These are phyloP conservation scores for Hypoxylon rickii DNA, from an alignment of 495 filamentous ascomycete species.

Conservation along the genomic window DNA sequence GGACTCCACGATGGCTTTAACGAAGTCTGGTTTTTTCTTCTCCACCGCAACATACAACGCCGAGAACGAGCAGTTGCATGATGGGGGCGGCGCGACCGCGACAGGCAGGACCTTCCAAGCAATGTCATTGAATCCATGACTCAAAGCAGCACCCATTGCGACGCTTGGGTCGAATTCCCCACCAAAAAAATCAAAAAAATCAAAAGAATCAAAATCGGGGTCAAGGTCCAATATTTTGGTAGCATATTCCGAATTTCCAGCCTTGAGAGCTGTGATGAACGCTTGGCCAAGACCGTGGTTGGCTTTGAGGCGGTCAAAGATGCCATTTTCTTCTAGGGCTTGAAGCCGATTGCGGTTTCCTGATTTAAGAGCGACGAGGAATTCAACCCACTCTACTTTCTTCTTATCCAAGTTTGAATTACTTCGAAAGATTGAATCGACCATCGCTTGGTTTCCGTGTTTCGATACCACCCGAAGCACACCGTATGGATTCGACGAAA, in stretches of 20 bases:
- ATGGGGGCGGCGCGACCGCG: too few relatives aligned
- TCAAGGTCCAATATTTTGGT: constrained; percentile 7
- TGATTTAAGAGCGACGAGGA: not conserved
- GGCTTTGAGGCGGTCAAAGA: not conserved
- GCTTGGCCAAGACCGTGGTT: not conserved
- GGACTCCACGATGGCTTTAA: constrained; percentile 3
- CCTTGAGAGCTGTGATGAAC: not conserved
- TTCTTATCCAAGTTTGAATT: not conserved
- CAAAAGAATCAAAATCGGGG: constrained; percentile 1
- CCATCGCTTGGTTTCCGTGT: not conserved
- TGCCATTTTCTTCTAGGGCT: not conserved
- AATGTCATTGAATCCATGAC: constrained; percentile 15
- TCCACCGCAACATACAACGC: not conserved
- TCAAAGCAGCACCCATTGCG: constrained; percentile 2
- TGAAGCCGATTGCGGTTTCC: not conserved
- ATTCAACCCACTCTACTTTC: not conserved
- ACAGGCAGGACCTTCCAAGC: constrained; percentile 4
- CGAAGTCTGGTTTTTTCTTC: constrained; percentile 5
- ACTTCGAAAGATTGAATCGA: not conserved
- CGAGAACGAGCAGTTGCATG: not conserved
- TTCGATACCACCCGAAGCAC: not conserved
- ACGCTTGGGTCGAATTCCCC: not conserved
- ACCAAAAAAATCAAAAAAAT: not conserved
- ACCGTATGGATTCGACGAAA: not conserved
- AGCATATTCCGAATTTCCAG: not conserved